Evolutionary conservation across 192 early-diverging fungal species (phyloP).

Genomic region (Dimargaris verticillata): DNA sequence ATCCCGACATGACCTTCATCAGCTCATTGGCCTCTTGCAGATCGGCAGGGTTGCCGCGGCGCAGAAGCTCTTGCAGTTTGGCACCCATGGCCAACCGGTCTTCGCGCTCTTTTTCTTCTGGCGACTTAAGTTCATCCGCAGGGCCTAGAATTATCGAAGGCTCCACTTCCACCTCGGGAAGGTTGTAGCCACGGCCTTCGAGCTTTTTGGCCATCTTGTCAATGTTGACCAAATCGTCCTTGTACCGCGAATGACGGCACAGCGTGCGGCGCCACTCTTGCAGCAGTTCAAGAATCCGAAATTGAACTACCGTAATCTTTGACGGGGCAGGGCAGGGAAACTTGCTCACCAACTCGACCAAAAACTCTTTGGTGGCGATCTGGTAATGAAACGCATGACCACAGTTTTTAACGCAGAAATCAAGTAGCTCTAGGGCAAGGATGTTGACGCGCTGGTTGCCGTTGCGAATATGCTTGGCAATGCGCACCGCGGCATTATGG

Average conservation of each 20-base stretch:
- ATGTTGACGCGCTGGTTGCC: constrained; percentile 23
- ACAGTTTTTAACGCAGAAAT: constrained; percentile 97
- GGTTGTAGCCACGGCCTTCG: constrained; percentile 58
- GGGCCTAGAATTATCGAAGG: constrained; percentile 27
- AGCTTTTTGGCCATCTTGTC: constrained; percentile 88
- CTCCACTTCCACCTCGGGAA: constrained; percentile 25
- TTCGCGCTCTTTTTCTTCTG: constrained; percentile 89
- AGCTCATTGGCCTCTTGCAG: constrained; percentile 90
- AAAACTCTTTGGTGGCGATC: constrained; percentile 88
- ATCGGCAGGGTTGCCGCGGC: constrained; percentile 83
- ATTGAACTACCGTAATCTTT: constrained; percentile 54
- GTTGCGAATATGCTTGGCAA: constrained; percentile 23
- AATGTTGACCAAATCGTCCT: constrained; percentile 85
- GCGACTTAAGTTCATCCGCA: constrained; percentile 54
- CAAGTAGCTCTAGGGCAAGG: constrained; percentile 52
- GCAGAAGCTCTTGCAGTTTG: constrained; percentile 93
- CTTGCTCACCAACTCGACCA: constrained; percentile 83
- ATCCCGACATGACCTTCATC: constrained; percentile 97
- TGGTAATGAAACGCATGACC: constrained; percentile 95
- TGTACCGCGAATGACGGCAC: constrained; percentile 72
- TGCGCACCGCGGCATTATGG: constrained; percentile 11
- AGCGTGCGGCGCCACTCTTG: constrained; percentile 89
- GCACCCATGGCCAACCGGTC: constrained; percentile 49
- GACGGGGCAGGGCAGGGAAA: constrained; percentile 76
- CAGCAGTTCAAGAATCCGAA: constrained; percentile 78